Base-by-base conservation (phyloP, 2,329 filamentous ascomycete genomes). In the Lecanicillium sp. region DNA sequence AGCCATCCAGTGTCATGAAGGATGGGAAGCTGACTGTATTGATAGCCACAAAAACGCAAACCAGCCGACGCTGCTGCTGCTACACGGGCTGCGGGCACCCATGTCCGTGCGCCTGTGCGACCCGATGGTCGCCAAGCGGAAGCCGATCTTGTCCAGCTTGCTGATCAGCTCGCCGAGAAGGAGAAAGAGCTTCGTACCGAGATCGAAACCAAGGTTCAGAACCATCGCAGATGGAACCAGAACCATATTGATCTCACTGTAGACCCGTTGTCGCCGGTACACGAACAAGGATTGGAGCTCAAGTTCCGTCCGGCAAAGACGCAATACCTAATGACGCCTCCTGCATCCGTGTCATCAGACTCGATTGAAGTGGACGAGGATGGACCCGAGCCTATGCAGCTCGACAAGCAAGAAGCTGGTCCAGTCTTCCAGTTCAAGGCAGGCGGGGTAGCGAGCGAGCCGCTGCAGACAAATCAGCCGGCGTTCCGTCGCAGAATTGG, bases 171-270 rank as follows among this genome's bases (percentile, higher is more conserved):
- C 48, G 81, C 82, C 36, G 87, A 95, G 66, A 88, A 87, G 65
- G 85, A 91, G 56, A 89, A 86, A 56, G 81, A 87, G 58, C 82
- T 96, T 56, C 78, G 85, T 53, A 76, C 77, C 54, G 89, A 94
- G 60, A 88, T 97, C 63, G 87, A 94, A 65, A 81, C 81, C 58
- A 91, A 94, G 67, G 83, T 94, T 47, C 78, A 85, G 58, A 91
- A 93, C 67, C 91, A 96, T 68, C 81, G 86, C 58, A 83, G 86
- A 63, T 96, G 91, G 90, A 96, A 96, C 67, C 78, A 87, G 58
- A 86, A 87, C 61, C 90, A 88, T 71, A 79, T 94, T 59, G 90
- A 97, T 69, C 77, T 90, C 62, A 96, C 91, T 52, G 83, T 84
- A 70, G 83, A 84, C 55, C 90, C 91, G 43, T 78, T 97, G 55